Base-by-base conservation (phyloP, 2,329 filamentous ascomycete species). In the Alternaria ventricosa region DNA sequence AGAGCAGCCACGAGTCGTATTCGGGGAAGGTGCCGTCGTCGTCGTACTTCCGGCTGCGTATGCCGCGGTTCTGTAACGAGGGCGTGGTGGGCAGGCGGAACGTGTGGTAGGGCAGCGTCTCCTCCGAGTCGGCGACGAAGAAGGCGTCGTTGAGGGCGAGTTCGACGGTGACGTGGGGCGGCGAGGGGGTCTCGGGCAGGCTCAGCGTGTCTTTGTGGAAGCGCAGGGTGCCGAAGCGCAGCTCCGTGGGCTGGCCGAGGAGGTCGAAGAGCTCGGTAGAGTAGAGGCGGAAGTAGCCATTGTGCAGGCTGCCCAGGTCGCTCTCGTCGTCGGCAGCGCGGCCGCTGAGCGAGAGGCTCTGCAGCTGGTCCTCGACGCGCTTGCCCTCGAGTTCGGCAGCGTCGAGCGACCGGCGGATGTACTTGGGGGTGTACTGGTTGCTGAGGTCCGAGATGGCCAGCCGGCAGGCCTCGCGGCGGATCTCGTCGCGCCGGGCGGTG, bases 1-100 rank as follows among this genome's bases (percentile, higher is more conserved):
- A 79, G 51, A 79, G 72, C 54, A 79, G 63, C 77, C 77, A 79
- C 30, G 77, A 79, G 62, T 79, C 77, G 58, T 73, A 79, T n/a
- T 57, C 64, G 12, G 77, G 77, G 33, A 78, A 77, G 20, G 66
- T 69, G 61, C 76, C 77, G 36, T 68, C 45, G 54, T 78, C 72
- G 23, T 75, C 71, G 6, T 66, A 68, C 33, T 73, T 75, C 28
- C 77, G 57, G 67, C 75, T 76, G 22, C 73, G 70, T 18, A 79
- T 76, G 60, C 77, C 77, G 10, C 75, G 66, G 66, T 79, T 79
- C 61, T 71, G 74, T 56, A 79, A 62, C 12, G 75, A 78, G 12
- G 76, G 75, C 6, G 68, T 49, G 2, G 68, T 68, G 43, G 76
- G 76, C 55, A 79, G 63, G 50, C 69, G 70, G 69, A 79, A 79